phyloP scores from a whole-genome alignment of 495 filamentous ascomycete species.

The Neurospora sp. region DNA sequence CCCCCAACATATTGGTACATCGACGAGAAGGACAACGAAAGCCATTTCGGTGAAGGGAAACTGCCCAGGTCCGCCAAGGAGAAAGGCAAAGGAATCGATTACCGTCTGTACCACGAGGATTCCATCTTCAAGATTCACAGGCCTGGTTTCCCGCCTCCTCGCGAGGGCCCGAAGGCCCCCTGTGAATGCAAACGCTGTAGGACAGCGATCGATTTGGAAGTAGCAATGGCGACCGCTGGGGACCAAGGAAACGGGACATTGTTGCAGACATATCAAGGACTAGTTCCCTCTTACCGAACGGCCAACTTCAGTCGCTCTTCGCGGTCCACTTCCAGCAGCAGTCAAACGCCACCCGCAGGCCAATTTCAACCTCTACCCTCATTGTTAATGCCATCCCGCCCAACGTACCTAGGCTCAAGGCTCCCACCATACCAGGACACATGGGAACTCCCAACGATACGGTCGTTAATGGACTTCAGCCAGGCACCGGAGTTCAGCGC shows the following conservation, averaged over 20 bases:
- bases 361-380: background rate
- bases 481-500: background rate
- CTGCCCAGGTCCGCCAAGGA: background rate
- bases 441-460: background rate
- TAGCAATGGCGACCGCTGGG: background rate
- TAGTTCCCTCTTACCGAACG: background rate
- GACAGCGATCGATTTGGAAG: background rate
- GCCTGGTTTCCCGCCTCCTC: background rate
- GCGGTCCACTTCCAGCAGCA: background rate
- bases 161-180: background rate
- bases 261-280: background rate
- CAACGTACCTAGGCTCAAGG: background rate
- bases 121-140: background rate
- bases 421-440: background rate
- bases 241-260: background rate
- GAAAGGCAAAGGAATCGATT: background rate
- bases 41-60: background rate
- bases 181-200: background rate
- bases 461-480: background rate
- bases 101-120: background rate
- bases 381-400: background rate
- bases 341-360: background rate
- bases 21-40: background rate
- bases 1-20: background rate
- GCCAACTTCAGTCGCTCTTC: background rate